Evolutionary conservation across 768 basidiomycete genomes (phyloP), one percentile per base, ranked within the genome.

Genomic region (Leucosporidium scottii): DNA sequence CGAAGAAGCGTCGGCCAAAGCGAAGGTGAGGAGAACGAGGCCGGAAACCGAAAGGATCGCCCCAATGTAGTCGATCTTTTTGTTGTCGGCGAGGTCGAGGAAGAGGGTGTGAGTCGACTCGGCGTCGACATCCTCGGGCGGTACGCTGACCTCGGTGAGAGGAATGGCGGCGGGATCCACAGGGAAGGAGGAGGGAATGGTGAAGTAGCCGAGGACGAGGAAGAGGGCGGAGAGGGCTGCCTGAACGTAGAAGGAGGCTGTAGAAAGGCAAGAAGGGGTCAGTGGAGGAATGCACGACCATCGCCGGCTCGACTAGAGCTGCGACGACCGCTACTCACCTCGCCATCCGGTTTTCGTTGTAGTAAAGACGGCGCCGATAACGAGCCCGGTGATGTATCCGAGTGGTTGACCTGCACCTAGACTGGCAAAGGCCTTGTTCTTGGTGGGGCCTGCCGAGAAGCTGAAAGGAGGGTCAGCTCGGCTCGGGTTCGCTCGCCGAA

Each of bases 391-490:
- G 18, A 59, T 59, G 59, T 27, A 59, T 13, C 59, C 59, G 6
- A 59, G 44, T 9, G 59, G 59, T 27, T 59, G 59, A 0, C 59
- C 59, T 7, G 59, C 59, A 15, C 59, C 59, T 0, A 59, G 44
- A 15, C 20, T n/a, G 8, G 59, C 59, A 25, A 59, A 59, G 25
- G 59, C 59, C 27, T 44, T 27, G 59, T 59, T 59, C 39, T 48
- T 47, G 44, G 44, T 18, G 17, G 44, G 39, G 13, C 59, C 59
- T 7, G 39, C 39, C 2, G 36, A 34, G 23, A 59, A 59, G 27
- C 25, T 44, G 39, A 8, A 13, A 44, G 39, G 39, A 44, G 39
- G 39, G 8, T 44, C 39, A 44, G 39, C 39, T 44, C 15, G 39
- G 34, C 34, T 34, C 5, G 10, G 34, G 10, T 34, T 34, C 34